Evolutionary conservation across 208 protist species (phyloP), one percentile per base, ranked within the genome.

Genomic region (Novymonas esmeraldas): DNA sequence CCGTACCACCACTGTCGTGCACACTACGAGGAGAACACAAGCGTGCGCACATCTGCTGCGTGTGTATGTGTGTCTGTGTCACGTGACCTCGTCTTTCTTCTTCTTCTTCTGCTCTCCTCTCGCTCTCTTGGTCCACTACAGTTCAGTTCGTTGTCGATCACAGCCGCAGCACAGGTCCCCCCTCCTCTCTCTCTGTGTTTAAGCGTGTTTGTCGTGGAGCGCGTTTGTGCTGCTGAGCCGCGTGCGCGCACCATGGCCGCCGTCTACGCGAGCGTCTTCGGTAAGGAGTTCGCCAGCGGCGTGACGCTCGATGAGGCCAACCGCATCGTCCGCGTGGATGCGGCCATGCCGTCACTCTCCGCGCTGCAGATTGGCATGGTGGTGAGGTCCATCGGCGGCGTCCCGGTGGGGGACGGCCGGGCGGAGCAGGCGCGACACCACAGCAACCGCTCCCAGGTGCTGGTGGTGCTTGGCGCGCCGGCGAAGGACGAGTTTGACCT

Each of bases 401-500:
- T 70, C 13, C 80, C 80, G 13, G 80, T 92, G 18, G 73, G 67
- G 36, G 58, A 73, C 33, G 73, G 76, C 1, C 73, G 73, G 3
- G 81, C 84, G 16, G 84, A 93, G 66, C 80, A 92, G 61, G 60
- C 74, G 29, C 84, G 79, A 0, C 76, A 85, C 59, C 70, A 65
- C 56, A 76, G 48, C 62, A 76, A 70, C 45, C 70, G 56, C 39
- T 76, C 70, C 29, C 79, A 94, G 49, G 56, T 94, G 36, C 56
- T 92, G 24, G 70, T 91, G 11, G 83, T 90, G 16, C 76, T 94
- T 11, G 57, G 45, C 10, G 45, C 59, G 2, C 39, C 70, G 4
- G 29, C 51, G 14, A 76, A 78, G 38, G 90, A 95, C 60, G 90
- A 93, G 71, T 94, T 95, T 61, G 90, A 95, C 56, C 74, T 95